Evolutionary conservation across 768 basidiomycete genomes (phyloP).

Genomic region (Zangia roseola): DNA sequence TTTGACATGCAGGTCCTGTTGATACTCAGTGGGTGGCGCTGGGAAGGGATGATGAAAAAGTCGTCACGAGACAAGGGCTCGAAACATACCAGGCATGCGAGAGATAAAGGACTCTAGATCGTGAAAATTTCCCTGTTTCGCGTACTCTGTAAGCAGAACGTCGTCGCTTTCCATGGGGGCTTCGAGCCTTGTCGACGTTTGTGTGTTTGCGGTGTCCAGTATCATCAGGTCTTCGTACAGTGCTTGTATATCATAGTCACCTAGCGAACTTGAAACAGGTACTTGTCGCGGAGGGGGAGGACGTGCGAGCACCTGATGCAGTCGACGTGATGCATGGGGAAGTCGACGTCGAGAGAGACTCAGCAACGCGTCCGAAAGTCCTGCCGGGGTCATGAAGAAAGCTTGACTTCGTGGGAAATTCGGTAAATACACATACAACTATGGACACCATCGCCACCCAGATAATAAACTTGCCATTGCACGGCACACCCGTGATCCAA

Average conservation of each 20-base stretch:
- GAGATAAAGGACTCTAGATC: slow-evolving; percentile 47
- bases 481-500: slow-evolving; percentile 10
- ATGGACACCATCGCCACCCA: no score
- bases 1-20: slow-evolving; percentile 73
- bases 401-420: not conserved
- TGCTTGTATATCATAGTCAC: slow-evolving; percentile 11
- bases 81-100: slow-evolving; percentile 42
- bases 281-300: not conserved
- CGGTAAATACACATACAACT: no score
- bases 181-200: slow-evolving; percentile 16
- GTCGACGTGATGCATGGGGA: slow-evolving; percentile 7
- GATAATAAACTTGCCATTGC: slow-evolving; percentile 7
- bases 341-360: slow-evolving; percentile 8
- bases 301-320: slow-evolving; percentile 20
- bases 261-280: slow-evolving; percentile 17
- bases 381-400: not conserved
- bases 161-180: slow-evolving; percentile 46
- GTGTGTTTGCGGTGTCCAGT: slow-evolving; percentile 16
- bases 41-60: slow-evolving; percentile 11
- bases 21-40: slow-evolving; percentile 46
- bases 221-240: slow-evolving; percentile 44
- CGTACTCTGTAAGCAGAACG: slow-evolving; percentile 48
- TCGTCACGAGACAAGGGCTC: not conserved
- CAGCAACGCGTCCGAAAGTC: slow-evolving; percentile 6
- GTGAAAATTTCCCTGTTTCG: slow-evolving; percentile 42